A percentile compares a stretch with the other conserved stretches of the same genome.
These are phyloP conservation scores for Tylopilus plumbeoviolaceoides DNA, from an alignment of 768 basidiomycete species.

Conservation along the genomic window DNA sequence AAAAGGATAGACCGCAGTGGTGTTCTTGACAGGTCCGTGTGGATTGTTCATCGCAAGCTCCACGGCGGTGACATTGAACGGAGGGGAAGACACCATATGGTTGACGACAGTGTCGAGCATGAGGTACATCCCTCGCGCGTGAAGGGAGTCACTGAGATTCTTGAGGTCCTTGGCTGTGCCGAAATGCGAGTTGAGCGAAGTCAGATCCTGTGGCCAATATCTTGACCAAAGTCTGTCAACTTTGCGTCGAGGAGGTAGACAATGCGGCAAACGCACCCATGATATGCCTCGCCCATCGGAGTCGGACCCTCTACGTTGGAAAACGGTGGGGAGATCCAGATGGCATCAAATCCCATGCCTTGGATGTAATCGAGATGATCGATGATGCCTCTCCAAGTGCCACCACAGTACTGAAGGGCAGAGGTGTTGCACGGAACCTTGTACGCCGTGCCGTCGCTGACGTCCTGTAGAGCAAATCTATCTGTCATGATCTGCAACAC, in stretches of 20 bases:
- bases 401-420: conserved; percentile 51
- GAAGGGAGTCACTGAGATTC: conserved; percentile 43
- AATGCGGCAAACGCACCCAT: conserved; percentile 35
- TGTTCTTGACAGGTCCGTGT: conserved; percentile 11
- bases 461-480: conserved; percentile 51
- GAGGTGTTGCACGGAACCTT: conserved; percentile 42
- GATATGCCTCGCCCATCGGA: conserved; percentile 53
- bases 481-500: conserved; percentile 46
- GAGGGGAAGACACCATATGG: conserved; percentile 44
- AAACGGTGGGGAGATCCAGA: conserved; percentile 57
- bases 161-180: conserved; percentile 50
- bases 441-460: conserved; percentile 25
- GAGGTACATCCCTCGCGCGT: conserved; percentile 51
- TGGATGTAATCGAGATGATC: conserved; percentile 60
- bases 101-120: conserved; percentile 65
- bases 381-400: conserved; percentile 50
- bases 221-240: conserved; percentile 15
- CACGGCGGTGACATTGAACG: conserved; percentile 24
- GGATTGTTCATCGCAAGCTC: conserved; percentile 14
- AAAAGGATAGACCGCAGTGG: conserved; percentile 30
- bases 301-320: conserved; percentile 46
- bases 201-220: conserved; percentile 52
- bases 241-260: neutral
- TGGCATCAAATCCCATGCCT: conserved; percentile 56
- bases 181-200: conserved; percentile 48